Base-by-base conservation (phyloP, 768 basidiomycete genomes). In the Lentinula edodes region DNA sequence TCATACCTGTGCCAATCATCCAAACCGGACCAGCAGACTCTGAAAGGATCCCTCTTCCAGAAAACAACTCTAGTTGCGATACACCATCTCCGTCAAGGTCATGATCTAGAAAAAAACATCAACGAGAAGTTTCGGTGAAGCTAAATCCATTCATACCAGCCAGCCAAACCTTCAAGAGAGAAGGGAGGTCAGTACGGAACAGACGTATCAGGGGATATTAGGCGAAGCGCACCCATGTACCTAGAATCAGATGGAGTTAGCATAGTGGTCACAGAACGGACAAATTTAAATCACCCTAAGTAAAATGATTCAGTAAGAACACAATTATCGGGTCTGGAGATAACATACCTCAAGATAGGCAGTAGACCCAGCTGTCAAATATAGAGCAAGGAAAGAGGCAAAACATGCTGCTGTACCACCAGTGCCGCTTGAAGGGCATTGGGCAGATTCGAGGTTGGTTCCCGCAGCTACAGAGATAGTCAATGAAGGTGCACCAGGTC, bases 11-110 rank as follows among this genome's bases (percentile, higher is more conserved):
- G 20, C 91, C 91, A 61, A 92, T 84, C 76, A 93, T 69, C 91
- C 90, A 92, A 10, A 91, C 88, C 1, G 91, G 91, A 2, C 91
- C 91, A 45, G 74, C 74, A 12, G 87, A 89, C 69, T 92, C 84
- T 0, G 87, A 89, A 9, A 90, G 72, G 48, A 93, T 82, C 1
- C 91, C 91, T n/a, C 91, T 82, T 0, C 88, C 91, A 8, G 83
- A 78, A 66, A 80, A 92, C 18, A 89, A 66, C 4, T 80, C 79
- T 48, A 84, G 72, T 66, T 86, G 83, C 10, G 75, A 71, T 13
- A 68, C 63, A 20, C 78, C 72, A 53, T 77, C 70, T 23, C 77
- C 75, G 61, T 93, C 91, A 23, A 91, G 78, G 61, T 90, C 85
- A 66, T 60, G 59, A 43, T 60, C 59, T 56, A 23, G n/a, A n/a